Evolutionary conservation across 2,329 filamentous ascomycete genomes (phyloP), one percentile per base, ranked within the genome.

Genomic region (Sarocladiaceae sp.): DNA sequence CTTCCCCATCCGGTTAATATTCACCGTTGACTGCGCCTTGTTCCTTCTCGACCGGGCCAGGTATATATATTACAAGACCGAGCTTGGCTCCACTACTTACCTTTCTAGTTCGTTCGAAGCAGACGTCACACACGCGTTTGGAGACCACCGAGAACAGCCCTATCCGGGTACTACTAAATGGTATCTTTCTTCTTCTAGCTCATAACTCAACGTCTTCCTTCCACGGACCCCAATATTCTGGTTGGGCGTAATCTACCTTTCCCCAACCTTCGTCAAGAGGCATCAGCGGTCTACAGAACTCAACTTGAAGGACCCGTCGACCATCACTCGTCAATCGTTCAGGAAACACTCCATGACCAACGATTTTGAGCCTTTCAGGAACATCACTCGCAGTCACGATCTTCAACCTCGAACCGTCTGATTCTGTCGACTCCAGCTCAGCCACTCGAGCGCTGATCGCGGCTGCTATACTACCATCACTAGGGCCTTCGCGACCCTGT

Each of bases 251-350:
- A 23, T 52, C 51, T 11, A 48, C 26, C 17, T 13, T 10, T 18
- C 51, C 51, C 51, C 51, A 52, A 17, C 51, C 51, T 22, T 52
- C 25, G 12, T 11, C 37, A 6, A 52, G 28, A n/a, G 51, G 51
- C 11, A 29, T n/a, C 4, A 25, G 6, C 2, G 51, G 40, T 13
- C 39, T 15, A 29, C 28, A 3, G 40, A 52, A 52, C 22, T 36
- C 29, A 7, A 52, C 51, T 15, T 37, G 18, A 13, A 52, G 12
- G 3, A 52, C 39, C 7, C 40, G 39, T 10, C 39, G 25, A 5
- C 39, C 39, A 25, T 36, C 29, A 4, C 10, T 10, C 13, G 18
- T 48, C 4, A 33, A 3, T 20, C 35, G 18, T 18, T 31, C 39
- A n/a, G 37, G 51, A 18, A 47, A 52, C 18, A 52, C 42, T 12